Percentiles rank a stretch among this genome's conserved stretches.
phyloP scores from a whole-genome alignment of 768 basidiomycete species.

The Mycena alexandri region DNA sequence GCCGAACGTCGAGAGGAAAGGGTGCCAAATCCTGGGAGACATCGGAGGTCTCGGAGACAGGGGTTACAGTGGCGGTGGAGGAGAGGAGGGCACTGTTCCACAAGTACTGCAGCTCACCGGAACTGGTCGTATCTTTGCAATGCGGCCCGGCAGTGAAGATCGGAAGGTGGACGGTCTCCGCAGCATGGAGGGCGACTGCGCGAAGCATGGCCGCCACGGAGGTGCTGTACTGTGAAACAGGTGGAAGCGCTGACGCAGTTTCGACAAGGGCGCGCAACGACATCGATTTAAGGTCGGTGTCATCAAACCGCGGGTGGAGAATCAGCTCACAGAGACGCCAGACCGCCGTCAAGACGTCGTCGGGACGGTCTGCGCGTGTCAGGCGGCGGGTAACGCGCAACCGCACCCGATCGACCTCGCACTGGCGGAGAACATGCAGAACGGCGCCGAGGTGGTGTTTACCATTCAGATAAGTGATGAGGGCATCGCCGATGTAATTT shows the following conservation, averaged over 20 bases:
- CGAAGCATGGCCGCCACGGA: constrained; percentile 24
- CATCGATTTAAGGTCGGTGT: not conserved
- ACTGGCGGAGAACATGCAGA: constrained; percentile 18
- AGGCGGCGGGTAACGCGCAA: constrained; percentile 17
- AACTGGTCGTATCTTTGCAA: not conserved
- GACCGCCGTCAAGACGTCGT: constrained; percentile 21
- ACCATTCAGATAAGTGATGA: constrained; percentile 21
- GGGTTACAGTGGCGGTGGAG: not conserved
- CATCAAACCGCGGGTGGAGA: constrained; percentile 8
- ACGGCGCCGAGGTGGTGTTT: constrained; percentile 8
- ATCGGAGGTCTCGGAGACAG: too few species aligned
- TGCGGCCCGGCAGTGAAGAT: constrained; percentile 1
- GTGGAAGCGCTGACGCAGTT: constrained; percentile 1
- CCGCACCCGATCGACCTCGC: constrained; percentile 12
- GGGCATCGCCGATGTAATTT: constrained; percentile 6
- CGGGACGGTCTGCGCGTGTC: constrained; percentile 17
- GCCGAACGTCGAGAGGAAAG: not conserved
- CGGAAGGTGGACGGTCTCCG: constrained; percentile 13
- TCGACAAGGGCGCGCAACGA: constrained; percentile 17
- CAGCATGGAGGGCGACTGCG: constrained; percentile 15
- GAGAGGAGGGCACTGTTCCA: not conserved
- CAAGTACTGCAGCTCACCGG: constrained; percentile 6
- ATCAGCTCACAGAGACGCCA: constrained; percentile 26
- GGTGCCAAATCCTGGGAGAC: too few species aligned
- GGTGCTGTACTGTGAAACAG: constrained; percentile 16